Evolutionary conservation across 495 filamentous ascomycete genomes (phyloP).

Genomic region (Eremomyces bilateralis): DNA sequence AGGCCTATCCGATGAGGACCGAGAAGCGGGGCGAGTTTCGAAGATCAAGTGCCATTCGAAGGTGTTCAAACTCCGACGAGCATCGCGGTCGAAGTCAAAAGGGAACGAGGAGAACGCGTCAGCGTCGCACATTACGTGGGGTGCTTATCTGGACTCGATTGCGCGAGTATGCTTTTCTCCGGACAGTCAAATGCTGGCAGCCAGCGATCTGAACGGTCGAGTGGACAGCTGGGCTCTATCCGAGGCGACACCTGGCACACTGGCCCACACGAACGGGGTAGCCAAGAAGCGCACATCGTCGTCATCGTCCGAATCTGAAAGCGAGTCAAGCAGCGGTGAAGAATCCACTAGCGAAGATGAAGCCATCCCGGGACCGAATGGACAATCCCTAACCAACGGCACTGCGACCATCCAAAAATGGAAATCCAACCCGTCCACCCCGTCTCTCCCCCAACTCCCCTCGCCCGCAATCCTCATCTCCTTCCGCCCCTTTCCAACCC

Average conservation of each 20-base stretch:
- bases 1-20: too few relatives aligned
- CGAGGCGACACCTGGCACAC: too few relatives aligned
- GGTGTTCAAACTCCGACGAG: too few relatives aligned
- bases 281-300: conserved; percentile 11
- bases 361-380: conserved; percentile 11
- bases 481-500: too few relatives aligned
- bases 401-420: conserved; percentile 56
- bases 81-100: too few relatives aligned
- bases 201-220: conserved; percentile 62
- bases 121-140: too few relatives aligned
- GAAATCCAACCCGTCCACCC: conserved; percentile 33
- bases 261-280: conserved; percentile 26
- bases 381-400: conserved; percentile 31
- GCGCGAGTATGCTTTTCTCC: conserved; percentile 56
- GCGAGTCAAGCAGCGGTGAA: conserved; percentile 25
- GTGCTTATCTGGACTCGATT: too few relatives aligned
- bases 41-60: conserved; percentile 35
- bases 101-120: too few relatives aligned
- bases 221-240: conserved; percentile 69
- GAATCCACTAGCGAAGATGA: conserved; percentile 13
- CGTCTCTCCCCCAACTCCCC: too few relatives aligned
- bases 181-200: conserved; percentile 56
- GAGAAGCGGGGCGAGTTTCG: conserved; percentile 24
- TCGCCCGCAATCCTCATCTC: too few relatives aligned
- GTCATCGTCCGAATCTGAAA: conserved; percentile 19